Conservation (phyloP, 2,329 filamentous ascomycete species). For the Trichoderma aggressivum region DNA sequence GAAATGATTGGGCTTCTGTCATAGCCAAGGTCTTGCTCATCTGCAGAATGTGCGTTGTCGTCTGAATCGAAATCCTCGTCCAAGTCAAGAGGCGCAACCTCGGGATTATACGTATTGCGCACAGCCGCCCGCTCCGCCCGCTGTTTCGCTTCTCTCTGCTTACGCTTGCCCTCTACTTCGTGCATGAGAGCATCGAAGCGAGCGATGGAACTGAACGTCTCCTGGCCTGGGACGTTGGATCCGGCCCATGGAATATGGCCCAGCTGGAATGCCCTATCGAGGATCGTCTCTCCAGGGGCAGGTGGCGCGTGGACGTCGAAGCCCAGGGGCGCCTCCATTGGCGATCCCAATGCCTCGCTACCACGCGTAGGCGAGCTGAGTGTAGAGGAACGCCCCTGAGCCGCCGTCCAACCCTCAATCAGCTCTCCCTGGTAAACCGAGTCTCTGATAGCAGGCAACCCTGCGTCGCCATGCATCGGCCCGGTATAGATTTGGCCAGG, state of each 20-base stretch:
- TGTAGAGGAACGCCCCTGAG: slow-evolving; percentile 57
- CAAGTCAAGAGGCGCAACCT: slow-evolving; percentile 37
- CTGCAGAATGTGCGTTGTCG: slow-evolving; percentile 37
- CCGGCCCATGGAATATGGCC: slow-evolving; percentile 61
- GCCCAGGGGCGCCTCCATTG: slow-evolving; percentile 38
- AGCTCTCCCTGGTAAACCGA: slow-evolving; percentile 55
- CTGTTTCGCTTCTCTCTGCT: slow-evolving; percentile 37
- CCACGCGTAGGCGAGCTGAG: slow-evolving; percentile 55
- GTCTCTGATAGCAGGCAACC: slow-evolving; percentile 48
- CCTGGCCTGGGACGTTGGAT: slow-evolving; percentile 51
- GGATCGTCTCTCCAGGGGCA: slow-evolving; percentile 58
- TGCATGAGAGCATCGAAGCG: slow-evolving; percentile 65
- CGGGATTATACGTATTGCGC: slow-evolving; percentile 48
- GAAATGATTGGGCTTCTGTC: slow-evolving; percentile 37
- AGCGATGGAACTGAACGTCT: slow-evolving; percentile 62
- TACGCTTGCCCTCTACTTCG: slow-evolving; percentile 52
- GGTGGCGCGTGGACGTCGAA: slow-evolving; percentile 50
- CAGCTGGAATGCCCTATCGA: slow-evolving; percentile 65
- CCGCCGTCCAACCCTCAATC: slow-evolving; percentile 59
- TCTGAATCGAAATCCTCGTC: slow-evolving; percentile 40
- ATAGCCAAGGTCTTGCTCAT: slow-evolving; percentile 28
- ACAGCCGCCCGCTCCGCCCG: slow-evolving; percentile 34
- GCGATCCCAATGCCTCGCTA: slow-evolving; percentile 54
- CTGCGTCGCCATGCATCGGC: slow-evolving; percentile 52
- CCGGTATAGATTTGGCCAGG: slow-evolving; percentile 49